A percentile compares a stretch with the other conserved stretches of the same genome.
Conservation (phyloP, 1,284 basidiomycete genomes). For the Rugosomyces carneus region DNA sequence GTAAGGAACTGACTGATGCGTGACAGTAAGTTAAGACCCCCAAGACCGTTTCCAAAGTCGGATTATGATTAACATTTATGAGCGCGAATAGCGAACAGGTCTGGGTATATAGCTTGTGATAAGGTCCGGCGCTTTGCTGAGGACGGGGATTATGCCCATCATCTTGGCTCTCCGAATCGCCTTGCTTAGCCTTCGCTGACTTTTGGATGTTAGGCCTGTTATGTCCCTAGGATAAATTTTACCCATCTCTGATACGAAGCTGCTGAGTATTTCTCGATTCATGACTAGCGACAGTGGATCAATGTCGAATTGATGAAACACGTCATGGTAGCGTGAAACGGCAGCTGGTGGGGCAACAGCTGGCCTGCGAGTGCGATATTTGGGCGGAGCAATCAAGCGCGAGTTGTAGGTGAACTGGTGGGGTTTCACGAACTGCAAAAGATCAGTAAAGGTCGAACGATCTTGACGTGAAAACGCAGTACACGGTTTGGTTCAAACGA, state of each 20-base stretch:
- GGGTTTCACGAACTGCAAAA: conserved; percentile 37
- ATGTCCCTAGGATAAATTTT: conserved; percentile 69
- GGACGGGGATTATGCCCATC: conserved; percentile 83
- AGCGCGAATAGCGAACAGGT: background rate
- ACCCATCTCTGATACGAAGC: conserved; percentile 79
- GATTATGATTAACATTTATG: background rate
- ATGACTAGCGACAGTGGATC: conserved; percentile 63
- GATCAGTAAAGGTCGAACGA: conserved; percentile 1
- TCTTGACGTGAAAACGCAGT: conserved; percentile 6
- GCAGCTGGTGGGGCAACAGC: conserved; percentile 45
- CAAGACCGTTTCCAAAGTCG: conserved; percentile 1
- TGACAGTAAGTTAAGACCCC: conserved; percentile 11
- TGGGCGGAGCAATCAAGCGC: conserved; percentile 23
- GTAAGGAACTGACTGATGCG: conserved; percentile 4
- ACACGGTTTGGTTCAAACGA: conserved; percentile 20
- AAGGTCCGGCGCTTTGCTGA: conserved; percentile 36
- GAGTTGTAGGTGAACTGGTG: conserved; percentile 38
- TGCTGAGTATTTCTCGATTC: conserved; percentile 65
- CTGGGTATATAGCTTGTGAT: background rate
- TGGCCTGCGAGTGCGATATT: conserved; percentile 21
- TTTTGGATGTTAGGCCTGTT: conserved; percentile 77
- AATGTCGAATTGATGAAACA: conserved; percentile 61
- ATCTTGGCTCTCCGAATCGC: conserved; percentile 88
- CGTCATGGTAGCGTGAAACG: conserved; percentile 52
- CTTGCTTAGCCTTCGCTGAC: conserved; percentile 79